These are phyloP conservation scores for Trifolium dubium DNA, from an alignment of 306 rosid species.

Conservation along the genomic window DNA sequence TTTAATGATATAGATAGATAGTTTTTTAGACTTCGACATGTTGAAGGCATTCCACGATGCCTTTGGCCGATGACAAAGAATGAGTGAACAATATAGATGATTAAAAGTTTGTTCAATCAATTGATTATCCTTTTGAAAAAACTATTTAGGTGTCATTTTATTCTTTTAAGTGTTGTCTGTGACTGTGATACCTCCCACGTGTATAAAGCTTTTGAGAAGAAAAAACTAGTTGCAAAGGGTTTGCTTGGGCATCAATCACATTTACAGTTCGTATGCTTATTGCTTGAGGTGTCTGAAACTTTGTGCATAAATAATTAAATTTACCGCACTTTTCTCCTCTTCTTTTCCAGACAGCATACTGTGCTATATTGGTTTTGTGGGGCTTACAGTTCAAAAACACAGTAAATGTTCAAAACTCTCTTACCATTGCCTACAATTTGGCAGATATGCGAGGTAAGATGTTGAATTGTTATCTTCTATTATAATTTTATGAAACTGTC, in stretches of 20 bases:
- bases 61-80: slow-evolving; percentile 23
- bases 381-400: slow-evolving; percentile 36
- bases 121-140: slow-evolving; percentile 32
- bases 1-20: slow-evolving; percentile 7
- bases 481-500: slow-evolving; percentile 27
- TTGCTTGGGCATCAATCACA: slow-evolving; percentile 13
- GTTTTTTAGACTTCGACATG: slow-evolving; percentile 4
- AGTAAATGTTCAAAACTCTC: slow-evolving; percentile 59
- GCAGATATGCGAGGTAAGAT: slow-evolving; percentile 65
- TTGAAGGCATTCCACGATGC: slow-evolving; percentile 15
- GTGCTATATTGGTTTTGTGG: slow-evolving; percentile 57
- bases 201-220: slow-evolving; percentile 10
- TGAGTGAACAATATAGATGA: slow-evolving; percentile 21
- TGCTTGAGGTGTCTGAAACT: background rate
- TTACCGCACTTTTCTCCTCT: slow-evolving; percentile 3
- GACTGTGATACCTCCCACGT: background rate
- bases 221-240: slow-evolving; percentile 30
- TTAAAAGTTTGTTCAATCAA: slow-evolving; percentile 26
- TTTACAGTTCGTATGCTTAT: slow-evolving; percentile 25
- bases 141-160: slow-evolving; percentile 11
- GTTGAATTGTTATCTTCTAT: slow-evolving; percentile 9
- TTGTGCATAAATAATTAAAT: slow-evolving; percentile 5
- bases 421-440: slow-evolving; percentile 72
- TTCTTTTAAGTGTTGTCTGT: slow-evolving; percentile 16
- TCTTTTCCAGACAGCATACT: slow-evolving; percentile 64